phyloP scores from a whole-genome alignment of 805 yeast species.

The Middelhovenomyces tepae region DNA sequence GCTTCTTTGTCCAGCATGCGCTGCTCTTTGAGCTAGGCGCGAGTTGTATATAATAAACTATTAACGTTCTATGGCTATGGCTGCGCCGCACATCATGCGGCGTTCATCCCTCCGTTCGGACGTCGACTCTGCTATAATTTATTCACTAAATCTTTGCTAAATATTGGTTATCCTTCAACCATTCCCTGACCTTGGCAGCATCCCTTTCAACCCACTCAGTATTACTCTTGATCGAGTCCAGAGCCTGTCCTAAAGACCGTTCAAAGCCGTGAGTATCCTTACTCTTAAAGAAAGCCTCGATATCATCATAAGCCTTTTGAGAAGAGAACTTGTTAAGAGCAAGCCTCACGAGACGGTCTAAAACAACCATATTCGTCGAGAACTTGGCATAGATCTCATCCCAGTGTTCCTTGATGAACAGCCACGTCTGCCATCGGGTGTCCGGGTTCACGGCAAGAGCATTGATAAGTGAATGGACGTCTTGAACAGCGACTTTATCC shows the following conservation, averaged over 20 bases:
- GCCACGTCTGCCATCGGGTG: constrained; percentile 40
- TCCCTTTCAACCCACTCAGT: constrained; percentile 45
- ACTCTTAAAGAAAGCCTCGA: constrained; percentile 35
- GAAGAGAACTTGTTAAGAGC: constrained; percentile 31
- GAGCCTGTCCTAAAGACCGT: constrained; percentile 45
- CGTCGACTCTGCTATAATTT: too few species aligned
- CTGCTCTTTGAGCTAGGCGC: too few species aligned
- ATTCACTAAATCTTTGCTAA: too few species aligned
- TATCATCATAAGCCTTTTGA: constrained; percentile 29
- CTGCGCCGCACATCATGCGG: too few species aligned
- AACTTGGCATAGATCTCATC: constrained; percentile 34
- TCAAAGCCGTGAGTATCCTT: constrained; percentile 48
- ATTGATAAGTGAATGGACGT: constrained; percentile 42
- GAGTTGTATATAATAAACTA: too few species aligned
- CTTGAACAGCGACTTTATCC: constrained; percentile 41
- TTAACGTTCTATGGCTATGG: too few species aligned
- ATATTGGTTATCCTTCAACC: constrained; percentile 28
- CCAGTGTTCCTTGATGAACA: constrained; percentile 42
- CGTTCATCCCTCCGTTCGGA: too few species aligned
- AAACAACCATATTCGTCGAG: constrained; percentile 42
- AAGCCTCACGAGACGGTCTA: constrained; percentile 38
- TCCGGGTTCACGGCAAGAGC: constrained; percentile 39
- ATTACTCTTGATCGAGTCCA: constrained; percentile 46
- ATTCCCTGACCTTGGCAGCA: constrained; percentile 30
- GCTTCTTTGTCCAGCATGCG: too few species aligned